A percentile compares a stretch with the other conserved stretches of the same genome.
Conservation (phyloP, 176 grass and related monocot species). For the Bonia amplexicaulis region DNA sequence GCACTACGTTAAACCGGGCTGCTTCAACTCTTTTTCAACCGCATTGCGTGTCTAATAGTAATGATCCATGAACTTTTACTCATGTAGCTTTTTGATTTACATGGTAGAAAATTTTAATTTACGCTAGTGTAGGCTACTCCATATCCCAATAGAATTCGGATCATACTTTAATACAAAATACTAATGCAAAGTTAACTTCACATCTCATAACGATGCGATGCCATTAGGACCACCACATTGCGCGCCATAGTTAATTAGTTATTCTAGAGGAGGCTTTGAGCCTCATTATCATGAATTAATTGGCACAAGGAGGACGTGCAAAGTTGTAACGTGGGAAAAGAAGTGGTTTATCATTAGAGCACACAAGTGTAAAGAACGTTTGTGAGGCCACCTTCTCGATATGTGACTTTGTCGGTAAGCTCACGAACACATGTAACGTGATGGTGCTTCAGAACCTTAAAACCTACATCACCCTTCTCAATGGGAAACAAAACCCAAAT, state of each 20-base stretch:
- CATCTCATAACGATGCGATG: not conserved
- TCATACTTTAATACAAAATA: not conserved
- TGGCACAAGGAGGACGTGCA: not conserved
- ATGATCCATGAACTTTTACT: too few species aligned
- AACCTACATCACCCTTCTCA: not conserved
- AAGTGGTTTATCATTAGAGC: slow-evolving; percentile 6
- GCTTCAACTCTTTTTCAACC: too few species aligned
- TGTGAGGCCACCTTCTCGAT: slow-evolving; percentile 24
- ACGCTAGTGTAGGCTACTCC: too few species aligned
- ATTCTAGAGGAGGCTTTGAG: slow-evolving; percentile 1
- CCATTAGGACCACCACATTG: not conserved
- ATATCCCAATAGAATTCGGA: too few species aligned
- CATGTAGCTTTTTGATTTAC: too few species aligned
- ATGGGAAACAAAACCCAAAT: not conserved
- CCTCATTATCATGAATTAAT: not conserved
- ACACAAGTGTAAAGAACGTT: slow-evolving; percentile 12
- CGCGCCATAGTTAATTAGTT: not conserved
- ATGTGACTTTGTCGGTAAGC: slow-evolving; percentile 29
- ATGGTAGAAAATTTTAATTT: too few species aligned
- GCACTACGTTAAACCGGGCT: too few species aligned
- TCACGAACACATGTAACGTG: slow-evolving; percentile 25
- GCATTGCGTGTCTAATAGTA: too few species aligned
- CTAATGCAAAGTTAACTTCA: not conserved
- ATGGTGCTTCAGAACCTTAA: slow-evolving; percentile 19
- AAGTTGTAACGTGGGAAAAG: slow-evolving; percentile 6